Base-by-base conservation (phyloP, 2,329 filamentous ascomycete species). In the Podosphaera xanthii region DNA sequence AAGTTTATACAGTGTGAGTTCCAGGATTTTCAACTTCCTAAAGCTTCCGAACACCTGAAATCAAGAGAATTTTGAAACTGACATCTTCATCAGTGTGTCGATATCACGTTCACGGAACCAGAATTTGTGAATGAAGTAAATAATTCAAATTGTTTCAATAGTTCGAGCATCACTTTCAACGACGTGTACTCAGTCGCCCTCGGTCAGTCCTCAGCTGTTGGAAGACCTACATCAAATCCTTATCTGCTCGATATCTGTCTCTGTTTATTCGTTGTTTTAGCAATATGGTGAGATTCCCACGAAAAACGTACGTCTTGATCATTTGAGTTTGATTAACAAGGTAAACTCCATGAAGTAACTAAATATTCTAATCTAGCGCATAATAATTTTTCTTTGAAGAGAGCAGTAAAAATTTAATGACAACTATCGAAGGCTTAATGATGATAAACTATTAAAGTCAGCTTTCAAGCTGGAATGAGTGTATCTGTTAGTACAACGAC, bases 81-180 rank as follows among this genome's bases (percentile, higher is more conserved):
- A 58, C 54, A 64, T 57, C 59, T 46, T 56, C 31, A 22, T 22
- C 22, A 95, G 88, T 97, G 92, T 69, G 90, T 94, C 65, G 91
- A 97, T 69, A 94, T 97, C 67, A 91, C 85, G 54, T 94, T 97
- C 66, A 87, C 84, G 55, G 86, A 89, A 1, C 86, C 86, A 33
- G 74, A 81, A 66, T 84, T 94, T 68, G 81, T 94, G 57, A 75
- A 74, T 83, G 59, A 84, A 64, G 86, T 96, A 64, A 94, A 86
- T 69, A 74, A 77, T 61, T 77, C 80, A 12, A 96, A 95, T 72
- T 97, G 91, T 76, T 89, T 84, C 76, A 97, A 97, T 74, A 87
- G 62, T 52, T 60, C 63, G 30, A 63, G 66, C 55, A 63, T 68
- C 57, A 60, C 61, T 33, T 69, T 69, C 59, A 66, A 68, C 50